Percentiles rank a stretch among this genome's conserved stretches.
Conservation (phyloP, 257 asterid genomes). For the Primulina huaijiensis region DNA sequence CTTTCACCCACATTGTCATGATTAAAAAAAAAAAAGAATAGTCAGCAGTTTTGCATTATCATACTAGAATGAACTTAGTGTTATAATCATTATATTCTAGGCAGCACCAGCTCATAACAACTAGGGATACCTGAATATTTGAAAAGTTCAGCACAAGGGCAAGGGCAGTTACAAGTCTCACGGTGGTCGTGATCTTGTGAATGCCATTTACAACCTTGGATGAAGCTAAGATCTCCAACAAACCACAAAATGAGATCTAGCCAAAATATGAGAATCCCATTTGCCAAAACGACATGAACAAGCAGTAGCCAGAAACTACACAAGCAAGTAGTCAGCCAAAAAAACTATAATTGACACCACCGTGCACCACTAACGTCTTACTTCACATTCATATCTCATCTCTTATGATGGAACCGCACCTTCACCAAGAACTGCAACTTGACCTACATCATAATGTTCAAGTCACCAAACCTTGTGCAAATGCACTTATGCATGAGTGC, state of each 20-base stretch:
- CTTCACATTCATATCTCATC: slow-evolving; percentile 32
- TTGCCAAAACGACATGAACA: background rate
- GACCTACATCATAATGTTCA: slow-evolving; percentile 47
- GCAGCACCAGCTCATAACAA: background rate
- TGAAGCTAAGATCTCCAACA: slow-evolving; percentile 37
- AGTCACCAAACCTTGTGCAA: background rate
- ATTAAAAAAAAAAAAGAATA: no score
- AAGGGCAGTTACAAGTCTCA: background rate
- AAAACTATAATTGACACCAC: slow-evolving; percentile 17
- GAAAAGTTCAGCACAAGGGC: background rate
- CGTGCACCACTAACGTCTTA: background rate
- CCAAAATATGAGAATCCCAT: slow-evolving; percentile 14
- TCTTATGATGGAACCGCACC: slow-evolving; percentile 89
- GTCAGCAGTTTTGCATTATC: no score
- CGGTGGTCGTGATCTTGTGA: background rate
- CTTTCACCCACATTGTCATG: no score
- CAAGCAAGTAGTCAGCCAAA: background rate
- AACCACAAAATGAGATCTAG: slow-evolving; percentile 54
- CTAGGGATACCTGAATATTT: background rate
- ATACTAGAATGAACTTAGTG: no score
- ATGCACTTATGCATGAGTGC: background rate
- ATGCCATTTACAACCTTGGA: slow-evolving; percentile 21
- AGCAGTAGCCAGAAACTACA: background rate
- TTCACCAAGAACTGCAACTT: slow-evolving; percentile 89
- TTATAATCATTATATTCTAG: no score